Conservation (phyloP, 768 basidiomycete genomes). For the Macrolepiota dolichaula region DNA sequence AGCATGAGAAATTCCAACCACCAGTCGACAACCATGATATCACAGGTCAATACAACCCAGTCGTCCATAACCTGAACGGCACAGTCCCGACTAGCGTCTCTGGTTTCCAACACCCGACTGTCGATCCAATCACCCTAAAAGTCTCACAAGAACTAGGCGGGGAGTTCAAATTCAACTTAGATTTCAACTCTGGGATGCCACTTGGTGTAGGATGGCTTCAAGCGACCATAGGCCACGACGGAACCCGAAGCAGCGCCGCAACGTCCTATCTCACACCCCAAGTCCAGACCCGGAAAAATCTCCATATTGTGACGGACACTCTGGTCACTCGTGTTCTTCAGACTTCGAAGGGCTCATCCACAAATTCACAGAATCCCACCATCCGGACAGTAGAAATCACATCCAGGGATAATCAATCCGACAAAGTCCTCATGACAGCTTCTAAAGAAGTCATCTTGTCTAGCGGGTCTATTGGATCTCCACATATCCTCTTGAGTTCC, state of each 20-base stretch:
- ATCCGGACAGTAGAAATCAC: slow-evolving; percentile 12
- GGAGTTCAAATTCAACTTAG: slow-evolving; percentile 14
- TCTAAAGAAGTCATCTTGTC: slow-evolving; percentile 12
- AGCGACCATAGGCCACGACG: slow-evolving; percentile 13
- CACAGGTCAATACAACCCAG: slow-evolving; percentile 27
- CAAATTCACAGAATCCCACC: neutral
- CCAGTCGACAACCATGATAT: slow-evolving; percentile 29
- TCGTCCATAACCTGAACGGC: slow-evolving; percentile 25
- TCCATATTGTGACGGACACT: slow-evolving; percentile 10
- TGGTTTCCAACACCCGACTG: slow-evolving; percentile 16
- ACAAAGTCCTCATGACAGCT: slow-evolving; percentile 2
- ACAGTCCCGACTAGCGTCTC: slow-evolving; percentile 23
- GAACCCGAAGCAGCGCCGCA: slow-evolving; percentile 13
- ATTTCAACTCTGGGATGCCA: slow-evolving; percentile 13
- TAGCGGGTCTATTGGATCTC: slow-evolving; percentile 8
- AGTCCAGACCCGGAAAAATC: slow-evolving; percentile 1
- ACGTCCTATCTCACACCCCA: slow-evolving; percentile 10
- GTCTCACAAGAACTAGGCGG: slow-evolving; percentile 26
- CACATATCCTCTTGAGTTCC: slow-evolving; percentile 13
- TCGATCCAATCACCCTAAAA: slow-evolving; percentile 15
- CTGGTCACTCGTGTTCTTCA: slow-evolving; percentile 11
- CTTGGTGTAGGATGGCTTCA: slow-evolving; percentile 12
- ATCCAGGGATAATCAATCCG: neutral
- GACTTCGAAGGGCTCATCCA: neutral
- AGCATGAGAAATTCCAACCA: slow-evolving; percentile 22